Base-by-base conservation (phyloP, 2,329 filamentous ascomycete species). In the Fusarium setosum region DNA sequence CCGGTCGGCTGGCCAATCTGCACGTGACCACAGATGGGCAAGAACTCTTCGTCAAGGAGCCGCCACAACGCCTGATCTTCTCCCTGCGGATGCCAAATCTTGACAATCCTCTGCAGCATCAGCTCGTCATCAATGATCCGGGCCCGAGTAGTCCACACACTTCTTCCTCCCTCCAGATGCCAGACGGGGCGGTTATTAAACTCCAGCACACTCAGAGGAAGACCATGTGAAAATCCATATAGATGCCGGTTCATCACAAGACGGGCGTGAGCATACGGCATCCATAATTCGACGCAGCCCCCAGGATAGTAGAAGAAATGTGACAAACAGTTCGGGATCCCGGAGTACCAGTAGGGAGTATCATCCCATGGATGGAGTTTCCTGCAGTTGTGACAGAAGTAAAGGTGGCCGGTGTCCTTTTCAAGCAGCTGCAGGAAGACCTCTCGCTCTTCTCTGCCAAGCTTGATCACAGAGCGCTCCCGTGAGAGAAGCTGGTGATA, bases 221-320 rank as follows among this genome's bases (percentile, higher is more conserved):
- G 29, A 6, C 61, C 61, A 13, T 58, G 52, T 4, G 31, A 8
- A 7, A 31, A 11, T 9, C 61, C 61, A 15, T 63, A 49, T 10
- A 63, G 34, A 24, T 63, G 52, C 3, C 37, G 53, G 12, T 59
- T 62, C 48, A 64, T 61, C 6, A 64, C 21, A 7, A 64, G 48
- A 10, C 44, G 37, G 11, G 15, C 44, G n/a, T 59, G 23, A n/a
- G 31, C 17, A 37, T 42, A 42, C 21, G 1, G 29, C 17, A 41
- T 29, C n/a, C n/a, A n/a, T n/a, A n/a, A 18, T 2, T 12, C 4
- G 11, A 2, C 2, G 7, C n/a, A 8, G 24, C 5, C 4, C 17
- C 3, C 4, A 11, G 18, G 4, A 21, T 11, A 5, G 17, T 32
- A 24, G 6, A 4, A 0, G 13, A 24, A 57, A n/a, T 20, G 15